Evolutionary conservation across 108 stramenopile species (phyloP), one percentile per base, ranked within the genome.

Genomic region (Nannochloropsis gaditana): DNA sequence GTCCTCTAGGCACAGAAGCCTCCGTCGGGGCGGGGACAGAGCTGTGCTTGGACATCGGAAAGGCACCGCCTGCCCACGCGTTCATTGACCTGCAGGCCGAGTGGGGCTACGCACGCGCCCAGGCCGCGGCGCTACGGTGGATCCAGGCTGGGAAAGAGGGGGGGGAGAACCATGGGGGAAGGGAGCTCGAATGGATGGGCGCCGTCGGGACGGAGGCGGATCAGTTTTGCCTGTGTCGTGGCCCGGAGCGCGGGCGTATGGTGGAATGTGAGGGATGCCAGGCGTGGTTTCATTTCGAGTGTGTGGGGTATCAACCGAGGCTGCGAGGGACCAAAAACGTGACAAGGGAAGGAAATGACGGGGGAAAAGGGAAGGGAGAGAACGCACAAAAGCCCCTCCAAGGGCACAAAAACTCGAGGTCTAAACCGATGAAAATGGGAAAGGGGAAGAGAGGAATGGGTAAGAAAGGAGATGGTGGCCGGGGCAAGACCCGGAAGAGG

Each of bases 231-330:
- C n/a, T 73, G 59, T 73, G 59, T 73, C 59, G 59, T 4, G 59
- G 59, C 59, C 59, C 59, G 59, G 59, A 73, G 59, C 19, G 59
- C n/a, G 59, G 59, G n/a, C 59, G 59, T 73, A 73, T 73, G 59
- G 59, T 73, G 59, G 15, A n/a, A n/a, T 73, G 59, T 73, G 59
- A 73, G 59, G 59, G 59, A n/a, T 73, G 59, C n/a, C 3, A 6
- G n/a, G 59, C 2, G n/a, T 73, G 59, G 59, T 73, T 73, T n/a
- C 59, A 73, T 73, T 73, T n/a, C n/a, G 59, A 73, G 3, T 73
- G 59, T 6, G 59, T 73, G 3, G 59, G 59, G 6, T 73, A 73
- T 73, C 59, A 2, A 15, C 59, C 59, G 59, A 4, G 8, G 59
- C 59, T n/a, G n/a, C 3, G 31, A 73, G n/a, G n/a, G 6, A 73